These are phyloP conservation scores for Penicillium decumbens DNA, from an alignment of 2,329 filamentous ascomycete species.

Conservation along the genomic window DNA sequence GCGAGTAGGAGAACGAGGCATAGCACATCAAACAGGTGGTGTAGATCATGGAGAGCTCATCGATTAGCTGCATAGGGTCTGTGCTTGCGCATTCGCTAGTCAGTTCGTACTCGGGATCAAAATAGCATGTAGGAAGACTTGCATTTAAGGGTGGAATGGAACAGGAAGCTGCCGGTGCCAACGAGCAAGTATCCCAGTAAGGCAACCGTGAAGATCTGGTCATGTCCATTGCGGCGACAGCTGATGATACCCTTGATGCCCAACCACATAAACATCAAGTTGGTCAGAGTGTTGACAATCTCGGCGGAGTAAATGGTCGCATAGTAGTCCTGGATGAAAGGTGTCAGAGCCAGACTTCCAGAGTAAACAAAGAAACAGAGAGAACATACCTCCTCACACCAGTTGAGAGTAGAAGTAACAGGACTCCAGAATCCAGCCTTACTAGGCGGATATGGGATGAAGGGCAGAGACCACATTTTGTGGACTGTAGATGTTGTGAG, in stretches of 20 bases:
- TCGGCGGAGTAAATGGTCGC: constrained; percentile 71
- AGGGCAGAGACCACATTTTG: constrained; percentile 31
- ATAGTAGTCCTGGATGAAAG: constrained; percentile 60
- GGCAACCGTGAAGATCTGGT: constrained; percentile 67
- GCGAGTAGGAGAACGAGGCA: constrained; percentile 69
- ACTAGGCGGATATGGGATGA: constrained; percentile 44
- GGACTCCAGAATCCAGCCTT: constrained; percentile 62
- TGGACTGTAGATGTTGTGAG: constrained; percentile 15
- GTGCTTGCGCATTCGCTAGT: constrained; percentile 10
- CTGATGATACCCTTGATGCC: constrained; percentile 70
- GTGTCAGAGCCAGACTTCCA: not conserved
- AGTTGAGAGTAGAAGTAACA: constrained; percentile 69
- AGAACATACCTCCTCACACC: constrained; percentile 68
- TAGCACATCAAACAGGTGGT: constrained; percentile 66
- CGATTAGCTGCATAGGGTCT: constrained; percentile 68
- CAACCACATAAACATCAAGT: constrained; percentile 73
- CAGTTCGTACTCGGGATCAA: constrained; percentile 10
- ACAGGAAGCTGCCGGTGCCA: constrained; percentile 58
- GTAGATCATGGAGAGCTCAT: constrained; percentile 69
- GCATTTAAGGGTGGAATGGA: constrained; percentile 62
- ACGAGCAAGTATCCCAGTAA: constrained; percentile 60
- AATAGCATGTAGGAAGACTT: constrained; percentile 23
- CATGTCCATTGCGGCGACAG: constrained; percentile 68
- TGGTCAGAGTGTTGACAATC: constrained; percentile 76
- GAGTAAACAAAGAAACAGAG: not conserved